Evolutionary conservation across 257 asterid genomes (phyloP).

Genomic region (Henckelia pumila): DNA sequence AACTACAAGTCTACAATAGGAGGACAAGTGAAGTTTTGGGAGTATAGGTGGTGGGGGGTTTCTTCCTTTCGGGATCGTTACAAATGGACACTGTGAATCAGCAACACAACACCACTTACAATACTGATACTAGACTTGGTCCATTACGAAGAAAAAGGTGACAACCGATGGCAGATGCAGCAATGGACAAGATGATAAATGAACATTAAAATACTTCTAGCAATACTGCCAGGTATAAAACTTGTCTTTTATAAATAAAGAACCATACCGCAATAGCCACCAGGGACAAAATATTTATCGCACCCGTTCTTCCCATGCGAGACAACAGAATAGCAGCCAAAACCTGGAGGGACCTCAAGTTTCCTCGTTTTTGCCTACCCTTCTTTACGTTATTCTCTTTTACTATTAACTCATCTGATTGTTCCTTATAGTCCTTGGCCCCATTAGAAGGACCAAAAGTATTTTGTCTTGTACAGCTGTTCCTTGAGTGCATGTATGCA

Average conservation of each 20-base stretch:
- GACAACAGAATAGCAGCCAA: slow-evolving; percentile 86
- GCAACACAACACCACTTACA: background rate
- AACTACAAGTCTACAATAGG: too few relatives aligned
- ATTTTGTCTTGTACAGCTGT: slow-evolving; percentile 34
- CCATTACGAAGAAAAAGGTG: background rate
- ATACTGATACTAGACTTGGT: background rate
- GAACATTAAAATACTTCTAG: slow-evolving; percentile 12
- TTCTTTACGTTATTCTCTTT: slow-evolving; percentile 54
- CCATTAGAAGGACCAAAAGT: slow-evolving; percentile 50
- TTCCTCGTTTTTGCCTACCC: slow-evolving; percentile 78
- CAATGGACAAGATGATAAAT: slow-evolving; percentile 16
- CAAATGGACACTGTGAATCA: background rate
- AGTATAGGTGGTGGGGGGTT: too few relatives aligned
- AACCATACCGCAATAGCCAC: slow-evolving; percentile 82
- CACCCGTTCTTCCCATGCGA: slow-evolving; percentile 80
- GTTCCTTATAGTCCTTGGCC: slow-evolving; percentile 34
- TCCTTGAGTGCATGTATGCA: slow-evolving; percentile 70
- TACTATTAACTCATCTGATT: slow-evolving; percentile 41
- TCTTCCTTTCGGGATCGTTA: too few relatives aligned
- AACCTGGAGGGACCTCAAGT: slow-evolving; percentile 82
- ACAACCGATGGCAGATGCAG: slow-evolving; percentile 13
- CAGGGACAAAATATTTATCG: slow-evolving; percentile 67
- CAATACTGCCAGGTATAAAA: slow-evolving; percentile 9
- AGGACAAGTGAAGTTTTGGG: too few relatives aligned
- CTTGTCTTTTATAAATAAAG: slow-evolving; percentile 25